Conservation (phyloP, 306 rosid species). For the Vigna nakashimae region DNA sequence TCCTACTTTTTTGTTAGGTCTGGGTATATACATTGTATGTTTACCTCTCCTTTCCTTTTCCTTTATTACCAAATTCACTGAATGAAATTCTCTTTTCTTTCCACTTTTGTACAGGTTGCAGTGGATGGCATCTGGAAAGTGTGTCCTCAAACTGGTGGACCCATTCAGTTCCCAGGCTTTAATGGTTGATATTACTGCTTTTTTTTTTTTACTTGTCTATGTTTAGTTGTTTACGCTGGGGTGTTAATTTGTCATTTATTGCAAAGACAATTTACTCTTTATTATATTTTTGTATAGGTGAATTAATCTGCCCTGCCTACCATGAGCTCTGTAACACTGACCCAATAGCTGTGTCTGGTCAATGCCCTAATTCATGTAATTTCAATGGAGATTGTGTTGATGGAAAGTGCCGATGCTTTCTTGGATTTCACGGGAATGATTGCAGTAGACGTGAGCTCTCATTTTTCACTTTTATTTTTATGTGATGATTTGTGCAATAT, state of each 20-base stretch:
- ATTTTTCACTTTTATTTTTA: constrained; percentile 30
- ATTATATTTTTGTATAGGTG: constrained; percentile 58
- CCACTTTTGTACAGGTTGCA: constrained; percentile 67
- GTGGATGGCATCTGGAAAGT: constrained; percentile 92
- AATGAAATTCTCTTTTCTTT: constrained; percentile 28
- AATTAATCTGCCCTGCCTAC: constrained; percentile 84
- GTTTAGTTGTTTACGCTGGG: not conserved
- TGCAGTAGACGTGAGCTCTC: constrained; percentile 83
- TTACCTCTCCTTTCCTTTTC: constrained; percentile 7
- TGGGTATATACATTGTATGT: constrained; percentile 25
- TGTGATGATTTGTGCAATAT: constrained; percentile 9
- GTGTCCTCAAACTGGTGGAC: constrained; percentile 90
- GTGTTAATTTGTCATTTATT: constrained; percentile 22
- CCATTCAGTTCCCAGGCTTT: constrained; percentile 81
- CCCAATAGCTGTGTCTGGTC: constrained; percentile 60
- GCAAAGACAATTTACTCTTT: constrained; percentile 32
- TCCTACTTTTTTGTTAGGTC: constrained; percentile 15
- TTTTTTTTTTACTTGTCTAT: not conserved
- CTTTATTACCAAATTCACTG: constrained; percentile 4
- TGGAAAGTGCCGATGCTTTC: constrained; percentile 86
- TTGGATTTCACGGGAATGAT: constrained; percentile 81
- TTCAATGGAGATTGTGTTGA: constrained; percentile 95
- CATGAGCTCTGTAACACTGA: constrained; percentile 79
- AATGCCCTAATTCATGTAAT: constrained; percentile 75
- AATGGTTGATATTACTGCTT: constrained; percentile 58